Base-by-base conservation (phyloP, 768 basidiomycete species). In the Leccinum ochraceum region DNA sequence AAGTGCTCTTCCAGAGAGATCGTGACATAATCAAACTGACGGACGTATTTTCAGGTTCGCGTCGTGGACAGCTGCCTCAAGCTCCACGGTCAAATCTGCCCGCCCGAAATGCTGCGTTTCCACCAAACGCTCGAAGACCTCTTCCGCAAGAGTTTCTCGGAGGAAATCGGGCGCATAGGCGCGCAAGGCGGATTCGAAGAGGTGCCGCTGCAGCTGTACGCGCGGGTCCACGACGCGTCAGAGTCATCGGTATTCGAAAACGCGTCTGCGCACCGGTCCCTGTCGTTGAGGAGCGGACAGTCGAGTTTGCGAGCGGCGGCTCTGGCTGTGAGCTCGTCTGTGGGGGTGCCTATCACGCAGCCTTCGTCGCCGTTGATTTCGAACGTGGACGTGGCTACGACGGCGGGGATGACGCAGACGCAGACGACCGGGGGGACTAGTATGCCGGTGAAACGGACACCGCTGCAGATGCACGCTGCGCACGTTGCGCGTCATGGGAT, bases 51-150 rank as follows among this genome's bases (percentile, higher is more conserved):
- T 44, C 65, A 94, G 86, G 86, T 90, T 36, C 86, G 87, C 50
- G 84, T 89, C 53, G 90, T 98, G 53, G 90, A 94, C 63, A 85
- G 83, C 56, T 95, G 93, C 69, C 80, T 98, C 56, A 86, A 84
- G 66, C 81, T 98, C 6, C 95, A 98, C 70, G 87, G 86, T 2
- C 81, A 86, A 50, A 76, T 96, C 32, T 95, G 94, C 70, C 85
- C 92, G 0, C 83, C 86, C 13, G 94, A 95, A 71, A 96, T 97
- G 83, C 77, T 89, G n/a, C 83, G 87, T 5, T 98, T 98, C 82
- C 95, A 98, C 70, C 87, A 89, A 60, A 94, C 93, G 0, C 79
- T 98, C 50, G 88, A 92, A 71, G 87, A 83, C 62, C 89, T 94
- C 74, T 94, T 93, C 80, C 83, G 79, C 58, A 91, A 89, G 73